Percentiles rank a stretch among this genome's conserved stretches.
Evolutionary conservation across 805 yeast genomes (phyloP).

Genomic region (Hemisphaericaspora nanyangensis): DNA sequence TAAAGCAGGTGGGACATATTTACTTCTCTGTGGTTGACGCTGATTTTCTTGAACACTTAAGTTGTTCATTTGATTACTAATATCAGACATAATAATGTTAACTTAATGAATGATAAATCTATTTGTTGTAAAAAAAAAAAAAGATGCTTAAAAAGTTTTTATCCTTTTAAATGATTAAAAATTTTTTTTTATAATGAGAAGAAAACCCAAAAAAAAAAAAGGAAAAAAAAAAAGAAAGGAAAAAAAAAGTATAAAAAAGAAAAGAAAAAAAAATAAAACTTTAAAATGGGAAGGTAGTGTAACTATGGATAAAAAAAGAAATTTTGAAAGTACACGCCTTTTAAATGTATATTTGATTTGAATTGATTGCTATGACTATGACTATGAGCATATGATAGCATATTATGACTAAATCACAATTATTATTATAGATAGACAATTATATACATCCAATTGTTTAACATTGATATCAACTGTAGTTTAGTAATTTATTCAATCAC

Average conservation of each 20-base stretch:
- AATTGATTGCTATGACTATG: too few relatives aligned
- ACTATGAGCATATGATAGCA: too few relatives aligned
- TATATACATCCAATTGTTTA: too few relatives aligned
- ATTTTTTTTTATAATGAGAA: slow-evolving; percentile 1
- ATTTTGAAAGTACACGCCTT: too few relatives aligned
- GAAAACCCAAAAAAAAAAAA: slow-evolving; percentile 1
- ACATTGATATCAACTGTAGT: too few relatives aligned
- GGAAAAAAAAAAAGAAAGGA: slow-evolving; percentile 1
- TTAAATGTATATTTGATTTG: too few relatives aligned
- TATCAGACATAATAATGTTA: slow-evolving; percentile 51
- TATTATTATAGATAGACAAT: too few relatives aligned
- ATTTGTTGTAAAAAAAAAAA: neutral
- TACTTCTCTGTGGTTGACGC: slow-evolving; percentile 23
- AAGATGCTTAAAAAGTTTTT: neutral
- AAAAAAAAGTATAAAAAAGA: slow-evolving; percentile 1
- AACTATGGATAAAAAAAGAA: neutral
- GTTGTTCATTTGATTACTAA: slow-evolving; percentile 54
- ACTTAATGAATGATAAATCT: slow-evolving; percentile 1
- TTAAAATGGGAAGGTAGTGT: neutral
- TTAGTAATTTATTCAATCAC: too few relatives aligned
- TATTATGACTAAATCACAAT: too few relatives aligned
- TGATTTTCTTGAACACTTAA: slow-evolving; percentile 44
- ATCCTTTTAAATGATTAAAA: neutral
- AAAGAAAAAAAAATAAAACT: slow-evolving; percentile 2
- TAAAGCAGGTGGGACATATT: slow-evolving; percentile 60